These are phyloP conservation scores for Didymella glomerata DNA, from an alignment of 2,329 filamentous ascomycete genomes.

Conservation along the genomic window DNA sequence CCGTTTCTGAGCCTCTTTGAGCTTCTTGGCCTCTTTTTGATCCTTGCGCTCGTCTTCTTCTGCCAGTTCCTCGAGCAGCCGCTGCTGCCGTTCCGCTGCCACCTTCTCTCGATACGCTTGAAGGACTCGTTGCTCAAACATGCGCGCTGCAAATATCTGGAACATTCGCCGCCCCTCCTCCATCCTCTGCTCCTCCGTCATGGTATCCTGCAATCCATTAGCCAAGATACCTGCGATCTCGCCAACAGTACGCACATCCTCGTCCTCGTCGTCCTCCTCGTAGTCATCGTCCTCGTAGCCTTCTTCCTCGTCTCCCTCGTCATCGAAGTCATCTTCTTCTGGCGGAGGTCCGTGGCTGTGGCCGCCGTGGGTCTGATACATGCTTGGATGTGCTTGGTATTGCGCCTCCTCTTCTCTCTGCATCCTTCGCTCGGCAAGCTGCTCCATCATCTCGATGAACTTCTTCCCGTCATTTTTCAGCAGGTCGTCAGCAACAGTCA, in stretches of 20 bases:
- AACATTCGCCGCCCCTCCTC: constrained; percentile 99
- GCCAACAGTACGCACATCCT: constrained; percentile 43
- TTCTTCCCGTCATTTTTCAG: constrained; percentile 99
- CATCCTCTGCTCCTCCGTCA: constrained; percentile 99
- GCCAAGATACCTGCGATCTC: constrained; percentile 26
- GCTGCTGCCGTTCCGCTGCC: constrained; percentile 87
- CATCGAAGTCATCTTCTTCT: constrained; percentile 82
- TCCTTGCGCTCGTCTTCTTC: constrained; percentile 81
- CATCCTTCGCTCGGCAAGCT: constrained; percentile 96
- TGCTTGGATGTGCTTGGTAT: constrained; percentile 66
- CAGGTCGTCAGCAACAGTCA: constrained; percentile 97
- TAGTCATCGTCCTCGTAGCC: constrained; percentile 69
- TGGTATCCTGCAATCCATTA: constrained; percentile 74
- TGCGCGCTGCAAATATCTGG: constrained; percentile 97
- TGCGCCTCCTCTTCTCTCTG: constrained; percentile 91
- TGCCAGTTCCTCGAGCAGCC: constrained; percentile 88
- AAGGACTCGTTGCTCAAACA: constrained; percentile 98
- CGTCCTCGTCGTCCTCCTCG: constrained; percentile 46
- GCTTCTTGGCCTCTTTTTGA: constrained; percentile 89
- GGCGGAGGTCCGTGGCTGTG: constrained; percentile 73
- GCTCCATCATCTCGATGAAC: constrained; percentile 99
- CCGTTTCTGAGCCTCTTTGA: constrained; percentile 91
- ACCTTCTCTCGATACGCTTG: constrained; percentile 99
- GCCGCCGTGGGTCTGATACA: constrained; percentile 55
- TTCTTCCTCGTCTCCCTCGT: constrained; percentile 69